Evolutionary conservation across 257 asterid genomes (phyloP), one percentile per base, ranked within the genome.

Genomic region (Fraxinus cuspidata): DNA sequence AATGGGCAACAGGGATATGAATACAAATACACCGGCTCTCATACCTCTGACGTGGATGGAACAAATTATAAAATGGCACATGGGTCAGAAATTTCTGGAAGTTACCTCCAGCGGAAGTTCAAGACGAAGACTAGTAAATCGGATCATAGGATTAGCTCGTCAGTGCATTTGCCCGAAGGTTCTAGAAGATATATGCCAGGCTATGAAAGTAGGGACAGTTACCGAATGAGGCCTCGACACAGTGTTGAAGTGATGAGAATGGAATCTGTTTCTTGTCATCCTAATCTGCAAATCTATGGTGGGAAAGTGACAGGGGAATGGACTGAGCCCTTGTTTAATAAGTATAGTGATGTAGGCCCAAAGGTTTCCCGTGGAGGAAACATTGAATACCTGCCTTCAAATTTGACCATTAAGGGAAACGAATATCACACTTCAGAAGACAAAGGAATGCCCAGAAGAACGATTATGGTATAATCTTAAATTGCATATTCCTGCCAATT

Each of bases 21-120:
- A 47, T 78, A 79, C 84, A 78, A 72, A 73, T 85, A 73, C 84
- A 79, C 76, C 71, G 80, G 85, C 85, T 81, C 86, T 47, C 85
- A 78, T 65, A 66, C 10, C 47, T 40, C 47, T 10, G 47, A 40
- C 47, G 12, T 78, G 63, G 90, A 81, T 51, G 81, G 83, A 49
- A 72, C 82, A 72, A 86, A 82, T 77, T 80, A 66, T 58, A 85
- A 85, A 87, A 72, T 77, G 29, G 78, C 79, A 58, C 78, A 77
- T 64, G 77, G 80, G 70, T 76, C 85, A 73, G 87, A 86, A 82
- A 83, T 78, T 80, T 84, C 89, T 58, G 91, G 87, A 66, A 71
- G 76, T 77, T 78, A 64, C 82, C 78, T 75, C 42, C 86, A 76
- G 81, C 88, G 77, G 23, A 91, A 84, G 77, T 75, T 74, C 68